These are phyloP conservation scores for Flaveria brownii DNA, from an alignment of 129 eudicot species.

Conservation along the genomic window DNA sequence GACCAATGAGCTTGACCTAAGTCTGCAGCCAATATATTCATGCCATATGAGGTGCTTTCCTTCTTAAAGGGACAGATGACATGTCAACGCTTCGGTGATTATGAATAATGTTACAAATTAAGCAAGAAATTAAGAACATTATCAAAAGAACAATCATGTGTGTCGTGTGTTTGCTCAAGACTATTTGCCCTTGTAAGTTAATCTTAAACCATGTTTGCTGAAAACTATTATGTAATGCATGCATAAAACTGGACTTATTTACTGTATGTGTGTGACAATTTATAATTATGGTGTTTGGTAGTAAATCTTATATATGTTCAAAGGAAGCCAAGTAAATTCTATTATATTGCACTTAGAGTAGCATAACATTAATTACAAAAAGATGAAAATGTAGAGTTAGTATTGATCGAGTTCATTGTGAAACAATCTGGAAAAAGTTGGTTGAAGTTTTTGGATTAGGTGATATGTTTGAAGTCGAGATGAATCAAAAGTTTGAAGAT, in stretches of 20 bases:
- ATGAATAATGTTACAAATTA: constrained; percentile 30
- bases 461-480: no score
- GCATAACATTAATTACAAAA: no score
- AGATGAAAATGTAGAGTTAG: no score
- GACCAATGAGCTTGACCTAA: constrained; percentile 78
- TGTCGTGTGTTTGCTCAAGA: constrained; percentile 26
- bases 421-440: no score
- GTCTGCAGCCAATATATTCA: constrained; percentile 73
- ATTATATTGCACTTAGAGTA: no score
- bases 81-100: constrained; percentile 19
- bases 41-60: constrained; percentile 74
- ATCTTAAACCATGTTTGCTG: constrained; percentile 28
- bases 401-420: no score
- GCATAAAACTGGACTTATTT: constrained; percentile 28
- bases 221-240: constrained; percentile 23
- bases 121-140: constrained; percentile 7
- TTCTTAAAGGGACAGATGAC: constrained; percentile 29
- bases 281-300: constrained; percentile 2
- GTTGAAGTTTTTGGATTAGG: no score
- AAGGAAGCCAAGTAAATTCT: no score
- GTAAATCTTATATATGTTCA: background rate
- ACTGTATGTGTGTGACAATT: constrained; percentile 19
- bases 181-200: constrained; percentile 14
- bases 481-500: no score
- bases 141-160: constrained; percentile 18